phyloP scores from a whole-genome alignment of 2,329 filamentous ascomycete species.

The Aspergillus costaricaensis region DNA sequence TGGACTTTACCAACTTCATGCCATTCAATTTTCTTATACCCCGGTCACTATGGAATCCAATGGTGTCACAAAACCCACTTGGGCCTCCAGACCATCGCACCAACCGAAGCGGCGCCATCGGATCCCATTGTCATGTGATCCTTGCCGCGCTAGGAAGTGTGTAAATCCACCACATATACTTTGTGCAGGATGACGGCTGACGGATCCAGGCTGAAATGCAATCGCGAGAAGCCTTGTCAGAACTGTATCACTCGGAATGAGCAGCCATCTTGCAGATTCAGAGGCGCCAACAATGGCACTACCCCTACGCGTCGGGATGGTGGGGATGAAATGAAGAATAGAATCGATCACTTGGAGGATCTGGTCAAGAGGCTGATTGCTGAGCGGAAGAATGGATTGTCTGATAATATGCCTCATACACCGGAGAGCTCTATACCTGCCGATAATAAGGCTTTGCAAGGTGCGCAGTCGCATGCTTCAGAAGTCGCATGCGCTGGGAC shows the following conservation, averaged over 20 bases:
- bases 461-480: background rate
- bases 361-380: constrained; percentile 12
- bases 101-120: background rate
- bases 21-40: background rate
- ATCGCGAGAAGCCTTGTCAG: constrained; percentile 12
- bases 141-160: constrained; percentile 14
- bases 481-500: constrained; percentile 4
- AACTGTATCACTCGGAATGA: constrained; percentile 10
- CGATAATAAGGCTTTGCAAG: too few species aligned
- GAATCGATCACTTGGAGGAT: constrained; percentile 12
- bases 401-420: background rate
- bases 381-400: background rate
- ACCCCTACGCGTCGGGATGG: background rate
- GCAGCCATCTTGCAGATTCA: background rate
- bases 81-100: background rate
- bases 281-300: background rate
- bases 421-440: background rate
- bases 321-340: constrained; percentile 3
- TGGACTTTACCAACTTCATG: background rate
- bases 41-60: background rate
- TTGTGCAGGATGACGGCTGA: background rate
- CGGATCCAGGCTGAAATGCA: constrained; percentile 12
- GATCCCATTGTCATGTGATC: constrained; percentile 14
- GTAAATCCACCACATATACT: background rate
- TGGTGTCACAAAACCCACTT: background rate